Evolutionary conservation across 768 basidiomycete species (phyloP).

Genomic region (Boletus reticulatus): DNA sequence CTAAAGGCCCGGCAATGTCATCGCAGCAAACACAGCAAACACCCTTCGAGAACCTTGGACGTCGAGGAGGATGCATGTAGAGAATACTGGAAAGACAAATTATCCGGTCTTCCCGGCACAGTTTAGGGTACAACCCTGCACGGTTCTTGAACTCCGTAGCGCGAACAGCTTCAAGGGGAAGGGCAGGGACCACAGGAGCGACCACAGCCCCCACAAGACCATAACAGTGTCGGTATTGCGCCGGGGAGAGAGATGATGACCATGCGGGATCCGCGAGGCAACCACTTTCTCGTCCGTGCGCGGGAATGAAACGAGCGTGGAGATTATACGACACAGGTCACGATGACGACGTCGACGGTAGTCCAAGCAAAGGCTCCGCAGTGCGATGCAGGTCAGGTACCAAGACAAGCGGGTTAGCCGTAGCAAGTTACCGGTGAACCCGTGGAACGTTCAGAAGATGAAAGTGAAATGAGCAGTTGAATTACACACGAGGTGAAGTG

Average conservation of each 20-base stretch:
- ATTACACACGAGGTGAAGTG: conserved; percentile 6
- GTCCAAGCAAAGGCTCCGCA: conserved; percentile 6
- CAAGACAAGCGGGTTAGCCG: conserved; percentile 12
- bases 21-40: neutral
- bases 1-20: neutral
- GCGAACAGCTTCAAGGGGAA: conserved; percentile 16
- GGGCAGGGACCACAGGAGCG: conserved; percentile 2
- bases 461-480: conserved; percentile 11
- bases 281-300: conserved; percentile 12
- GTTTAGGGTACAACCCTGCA: neutral
- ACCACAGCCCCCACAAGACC: conserved; percentile 19
- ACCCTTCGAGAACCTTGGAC: neutral
- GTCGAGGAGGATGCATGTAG: neutral
- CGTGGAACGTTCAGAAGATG: conserved; percentile 8
- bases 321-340: conserved; percentile 7
- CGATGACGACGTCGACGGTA: conserved; percentile 24
- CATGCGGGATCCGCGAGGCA: conserved; percentile 32
- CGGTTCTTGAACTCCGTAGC: neutral
- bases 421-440: conserved; percentile 3
- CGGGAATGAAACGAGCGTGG: conserved; percentile 32
- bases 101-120: neutral
- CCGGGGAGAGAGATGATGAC: conserved; percentile 15
- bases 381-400: conserved; percentile 24
- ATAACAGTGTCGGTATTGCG: conserved; percentile 17
- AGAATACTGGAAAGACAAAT: neutral